A percentile compares a stretch with the other conserved stretches of the same genome.
Evolutionary conservation across 495 filamentous ascomycete species (phyloP).

Genomic region (Aspergillus affinis): DNA sequence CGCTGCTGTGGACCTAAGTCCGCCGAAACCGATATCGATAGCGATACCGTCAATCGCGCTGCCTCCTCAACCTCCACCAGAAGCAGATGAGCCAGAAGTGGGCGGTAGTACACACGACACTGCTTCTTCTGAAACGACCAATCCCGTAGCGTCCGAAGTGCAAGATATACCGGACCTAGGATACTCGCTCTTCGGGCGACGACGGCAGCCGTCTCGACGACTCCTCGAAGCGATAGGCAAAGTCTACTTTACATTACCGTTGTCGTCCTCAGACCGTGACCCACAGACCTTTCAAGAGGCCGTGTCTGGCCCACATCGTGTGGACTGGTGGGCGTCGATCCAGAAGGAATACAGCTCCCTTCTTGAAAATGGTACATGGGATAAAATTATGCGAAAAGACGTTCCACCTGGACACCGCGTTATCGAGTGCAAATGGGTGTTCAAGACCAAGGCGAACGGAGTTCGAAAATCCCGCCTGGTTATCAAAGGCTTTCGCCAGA

Average conservation of each 20-base stretch:
- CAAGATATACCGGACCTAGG: neutral
- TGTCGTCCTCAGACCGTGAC: slow-evolving; percentile 2
- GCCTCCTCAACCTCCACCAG: slow-evolving; percentile 2
- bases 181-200: slow-evolving; percentile 1
- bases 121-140: slow-evolving; percentile 3
- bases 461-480: slow-evolving; percentile 4
- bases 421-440: slow-evolving; percentile 8
- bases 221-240: slow-evolving; percentile 5
- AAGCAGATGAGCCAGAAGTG: neutral
- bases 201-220: slow-evolving; percentile 4
- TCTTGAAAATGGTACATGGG: slow-evolving; percentile 4
- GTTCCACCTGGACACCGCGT: neutral
- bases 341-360: slow-evolving; percentile 7
- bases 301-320: slow-evolving; percentile 3
- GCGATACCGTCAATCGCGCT: neutral
- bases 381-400: neutral
- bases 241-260: slow-evolving; percentile 3
- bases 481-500: slow-evolving; percentile 3
- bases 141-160: slow-evolving; percentile 4
- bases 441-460: slow-evolving; percentile 3
- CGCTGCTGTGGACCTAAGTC: slow-evolving; percentile 1
- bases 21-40: slow-evolving; percentile 1
- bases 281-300: slow-evolving; percentile 5
- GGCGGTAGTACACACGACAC: slow-evolving; percentile 2
- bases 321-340: slow-evolving; percentile 7